These are phyloP conservation scores for Parachaetomium inaequale DNA, from an alignment of 495 filamentous ascomycete genomes.

Conservation along the genomic window DNA sequence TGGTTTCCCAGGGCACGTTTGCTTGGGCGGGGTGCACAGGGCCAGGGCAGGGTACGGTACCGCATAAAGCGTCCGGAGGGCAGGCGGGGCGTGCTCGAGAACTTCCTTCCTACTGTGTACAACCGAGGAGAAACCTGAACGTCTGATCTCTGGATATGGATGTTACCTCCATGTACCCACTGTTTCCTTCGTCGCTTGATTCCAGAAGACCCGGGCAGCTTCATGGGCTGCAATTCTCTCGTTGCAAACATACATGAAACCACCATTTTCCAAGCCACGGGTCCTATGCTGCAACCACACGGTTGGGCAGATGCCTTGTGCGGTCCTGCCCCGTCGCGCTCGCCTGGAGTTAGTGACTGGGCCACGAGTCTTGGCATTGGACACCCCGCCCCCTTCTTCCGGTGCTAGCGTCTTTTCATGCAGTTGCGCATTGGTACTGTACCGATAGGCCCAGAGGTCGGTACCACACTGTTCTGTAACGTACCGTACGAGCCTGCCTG, in stretches of 20 bases:
- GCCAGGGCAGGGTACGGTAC: slow-evolving; percentile 11
- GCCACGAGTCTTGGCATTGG: slow-evolving; percentile 8
- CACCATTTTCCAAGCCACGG: neutral
- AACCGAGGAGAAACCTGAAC: too few species aligned
- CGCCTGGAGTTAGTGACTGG: neutral
- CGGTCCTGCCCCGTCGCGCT: slow-evolving; percentile 8
- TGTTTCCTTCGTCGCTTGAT: neutral
- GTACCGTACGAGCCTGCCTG: neutral
- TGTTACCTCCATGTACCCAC: neutral
- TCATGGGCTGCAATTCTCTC: neutral
- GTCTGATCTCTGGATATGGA: slow-evolving; percentile 10
- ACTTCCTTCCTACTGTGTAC: neutral
- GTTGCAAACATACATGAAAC: neutral
- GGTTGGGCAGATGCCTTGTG: slow-evolving; percentile 14
- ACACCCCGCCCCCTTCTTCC: neutral
- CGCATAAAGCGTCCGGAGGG: slow-evolving; percentile 6
- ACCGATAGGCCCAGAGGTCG: neutral
- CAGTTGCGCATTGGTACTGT: neutral
- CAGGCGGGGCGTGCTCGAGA: neutral
- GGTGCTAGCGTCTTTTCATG: slow-evolving; percentile 5
- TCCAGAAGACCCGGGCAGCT: neutral
- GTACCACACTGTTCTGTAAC: neutral
- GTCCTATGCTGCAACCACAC: neutral
- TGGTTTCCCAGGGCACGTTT: slow-evolving; percentile 4
- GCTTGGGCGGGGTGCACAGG: slow-evolving; percentile 19